These are phyloP conservation scores for Lichtheimia corymbifera DNA, from an alignment of 371 early-diverging fungal genomes.

Conservation along the genomic window DNA sequence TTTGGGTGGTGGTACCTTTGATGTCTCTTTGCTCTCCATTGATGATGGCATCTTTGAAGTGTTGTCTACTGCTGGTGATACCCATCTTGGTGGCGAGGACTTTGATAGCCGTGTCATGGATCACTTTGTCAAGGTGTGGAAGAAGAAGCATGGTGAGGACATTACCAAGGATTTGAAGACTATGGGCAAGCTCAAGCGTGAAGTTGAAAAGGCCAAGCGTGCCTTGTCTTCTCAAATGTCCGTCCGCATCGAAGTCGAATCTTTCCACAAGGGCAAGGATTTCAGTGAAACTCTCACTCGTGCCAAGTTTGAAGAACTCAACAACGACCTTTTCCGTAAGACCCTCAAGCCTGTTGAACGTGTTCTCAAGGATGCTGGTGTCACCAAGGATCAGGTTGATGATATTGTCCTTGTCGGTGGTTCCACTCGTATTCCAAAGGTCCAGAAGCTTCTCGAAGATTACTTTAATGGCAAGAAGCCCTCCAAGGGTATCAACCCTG, in stretches of 20 bases:
- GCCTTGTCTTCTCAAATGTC: constrained; percentile 85
- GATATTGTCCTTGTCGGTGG: constrained; percentile 99
- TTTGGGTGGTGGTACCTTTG: constrained; percentile 96
- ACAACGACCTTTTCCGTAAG: constrained; percentile 87
- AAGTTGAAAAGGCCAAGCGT: constrained; percentile 90
- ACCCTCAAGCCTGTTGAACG: constrained; percentile 97
- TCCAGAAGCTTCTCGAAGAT: constrained; percentile 89
- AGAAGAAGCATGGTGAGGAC: constrained; percentile 74
- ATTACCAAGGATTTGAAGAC: constrained; percentile 73
- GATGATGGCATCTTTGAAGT: constrained; percentile 90
- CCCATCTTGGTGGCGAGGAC: constrained; percentile 96
- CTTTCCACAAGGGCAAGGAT: constrained; percentile 98
- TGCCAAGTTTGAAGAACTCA: constrained; percentile 93
- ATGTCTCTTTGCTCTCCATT: constrained; percentile 88
- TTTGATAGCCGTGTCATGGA: constrained; percentile 88
- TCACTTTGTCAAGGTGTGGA: constrained; percentile 74
- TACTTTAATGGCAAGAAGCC: constrained; percentile 94
- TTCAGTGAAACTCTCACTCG: constrained; percentile 96
- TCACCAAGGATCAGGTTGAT: constrained; percentile 86
- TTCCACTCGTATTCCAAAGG: constrained; percentile 99
- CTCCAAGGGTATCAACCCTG: constrained; percentile 96
- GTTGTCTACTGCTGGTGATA: constrained; percentile 88
- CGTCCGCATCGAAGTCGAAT: constrained; percentile 78
- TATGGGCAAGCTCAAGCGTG: constrained; percentile 87
- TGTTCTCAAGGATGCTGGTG: constrained; percentile 95